Evolutionary conservation across 208 protist species (phyloP).

Genomic region (Angomonas desouzai): DNA sequence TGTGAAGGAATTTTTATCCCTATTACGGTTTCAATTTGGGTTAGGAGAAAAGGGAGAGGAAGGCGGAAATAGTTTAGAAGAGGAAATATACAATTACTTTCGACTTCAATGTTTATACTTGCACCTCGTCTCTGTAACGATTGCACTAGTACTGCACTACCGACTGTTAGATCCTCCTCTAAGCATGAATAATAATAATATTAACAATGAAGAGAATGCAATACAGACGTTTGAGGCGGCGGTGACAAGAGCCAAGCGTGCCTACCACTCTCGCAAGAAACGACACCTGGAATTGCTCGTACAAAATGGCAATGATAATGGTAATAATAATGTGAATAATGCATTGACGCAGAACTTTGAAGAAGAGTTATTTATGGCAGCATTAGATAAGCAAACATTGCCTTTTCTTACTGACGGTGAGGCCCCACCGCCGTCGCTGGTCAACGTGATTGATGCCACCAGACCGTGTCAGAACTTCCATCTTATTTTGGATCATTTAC

Average conservation of each 20-base stretch:
- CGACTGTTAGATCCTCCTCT: background rate
- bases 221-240: background rate
- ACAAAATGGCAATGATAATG: background rate
- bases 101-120: conserved; percentile 1
- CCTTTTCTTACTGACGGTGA: background rate
- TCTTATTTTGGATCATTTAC: conserved; percentile 4
- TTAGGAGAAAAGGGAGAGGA: background rate
- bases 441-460: background rate
- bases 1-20: background rate
- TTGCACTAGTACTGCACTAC: background rate
- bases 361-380: background rate
- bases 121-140: background rate
- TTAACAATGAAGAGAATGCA: too few relatives aligned
- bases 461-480: background rate
- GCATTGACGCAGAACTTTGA: too few relatives aligned
- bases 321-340: too few relatives aligned
- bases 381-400: background rate
- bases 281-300: background rate
- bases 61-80: conserved; percentile 6
- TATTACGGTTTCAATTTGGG: background rate
- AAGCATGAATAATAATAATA: conserved; percentile 7
- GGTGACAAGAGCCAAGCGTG: background rate
- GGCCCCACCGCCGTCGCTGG: background rate
- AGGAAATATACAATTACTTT: conserved; percentile 5
- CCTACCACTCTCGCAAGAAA: background rate